These are phyloP conservation scores for Chrysoporthe deuterocubensis DNA, from an alignment of 2,329 filamentous ascomycete genomes.

Conservation along the genomic window DNA sequence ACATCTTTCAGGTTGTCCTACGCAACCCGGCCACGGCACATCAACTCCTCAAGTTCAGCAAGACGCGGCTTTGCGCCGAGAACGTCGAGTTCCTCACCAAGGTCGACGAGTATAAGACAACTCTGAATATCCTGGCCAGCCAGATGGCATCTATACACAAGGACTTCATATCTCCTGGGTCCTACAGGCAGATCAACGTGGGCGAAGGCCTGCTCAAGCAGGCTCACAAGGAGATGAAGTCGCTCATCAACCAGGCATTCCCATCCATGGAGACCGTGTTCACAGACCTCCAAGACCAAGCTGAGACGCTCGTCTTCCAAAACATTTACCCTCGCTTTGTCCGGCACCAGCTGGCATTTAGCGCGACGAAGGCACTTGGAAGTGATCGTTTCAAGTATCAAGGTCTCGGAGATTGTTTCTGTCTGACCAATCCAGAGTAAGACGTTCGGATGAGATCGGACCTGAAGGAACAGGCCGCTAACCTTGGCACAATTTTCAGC, in stretches of 20 bases:
- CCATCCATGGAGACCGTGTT: constrained; percentile 46
- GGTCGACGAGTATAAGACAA: constrained; percentile 50
- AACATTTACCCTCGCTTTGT: constrained; percentile 56
- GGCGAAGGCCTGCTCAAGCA: constrained; percentile 34
- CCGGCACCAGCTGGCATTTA: constrained; percentile 51
- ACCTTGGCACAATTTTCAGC: not conserved
- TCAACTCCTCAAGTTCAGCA: constrained; percentile 46
- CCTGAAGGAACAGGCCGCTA: constrained; percentile 18
- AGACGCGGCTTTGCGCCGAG: constrained; percentile 45
- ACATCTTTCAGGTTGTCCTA: constrained; percentile 47
- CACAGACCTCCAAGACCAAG: constrained; percentile 42
- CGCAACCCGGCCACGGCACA: constrained; percentile 48
- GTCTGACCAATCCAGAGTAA: constrained; percentile 55
- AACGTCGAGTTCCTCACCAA: constrained; percentile 53
- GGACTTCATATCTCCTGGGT: constrained; percentile 34
- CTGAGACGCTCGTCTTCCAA: constrained; percentile 46
- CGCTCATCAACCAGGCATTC: constrained; percentile 39
- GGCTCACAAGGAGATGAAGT: constrained; percentile 35
- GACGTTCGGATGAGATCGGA: not conserved
- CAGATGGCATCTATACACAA: constrained; percentile 43
- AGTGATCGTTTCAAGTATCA: constrained; percentile 48
- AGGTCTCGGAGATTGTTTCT: constrained; percentile 63
- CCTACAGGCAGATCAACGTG: constrained; percentile 35
- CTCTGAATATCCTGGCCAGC: constrained; percentile 45
- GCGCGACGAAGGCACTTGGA: constrained; percentile 37